Percentiles rank a stretch among this genome's conserved stretches.
phyloP scores from a whole-genome alignment of 345 rosid species.

The Gossypioides kirkii region DNA sequence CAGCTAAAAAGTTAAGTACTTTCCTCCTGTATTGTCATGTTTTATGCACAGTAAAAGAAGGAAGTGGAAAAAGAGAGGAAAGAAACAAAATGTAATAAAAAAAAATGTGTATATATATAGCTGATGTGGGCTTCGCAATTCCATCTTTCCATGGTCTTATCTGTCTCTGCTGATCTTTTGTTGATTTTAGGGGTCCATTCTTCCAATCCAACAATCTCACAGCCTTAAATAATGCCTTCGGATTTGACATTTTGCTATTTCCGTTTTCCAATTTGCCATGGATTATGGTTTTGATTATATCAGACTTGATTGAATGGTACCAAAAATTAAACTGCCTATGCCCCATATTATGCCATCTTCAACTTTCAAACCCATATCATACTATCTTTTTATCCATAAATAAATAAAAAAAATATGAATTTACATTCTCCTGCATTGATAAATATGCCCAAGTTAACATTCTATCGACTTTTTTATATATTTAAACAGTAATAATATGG shows the following conservation, averaged over 20 bases:
- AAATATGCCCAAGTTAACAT: too few species aligned
- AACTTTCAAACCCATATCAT: neutral
- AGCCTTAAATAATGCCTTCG: neutral
- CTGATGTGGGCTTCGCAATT: neutral
- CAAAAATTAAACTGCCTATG: neutral
- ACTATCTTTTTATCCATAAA: neutral
- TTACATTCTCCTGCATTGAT: too few species aligned
- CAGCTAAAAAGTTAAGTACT: neutral
- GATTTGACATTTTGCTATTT: neutral
- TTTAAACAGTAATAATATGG: too few species aligned
- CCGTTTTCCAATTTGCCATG: neutral
- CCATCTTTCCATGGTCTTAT: neutral
- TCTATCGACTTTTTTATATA: neutral
- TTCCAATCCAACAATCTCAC: neutral
- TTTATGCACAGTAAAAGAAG: neutral
- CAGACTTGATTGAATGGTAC: neutral
- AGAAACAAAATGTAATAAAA: neutral
- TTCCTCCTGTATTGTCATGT: neutral
- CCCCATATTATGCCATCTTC: neutral
- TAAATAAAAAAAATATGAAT: too few species aligned
- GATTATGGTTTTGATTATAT: neutral
- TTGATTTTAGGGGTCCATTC: conserved; percentile 6
- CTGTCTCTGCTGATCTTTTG: neutral
- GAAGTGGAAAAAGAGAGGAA: neutral
- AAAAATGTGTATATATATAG: neutral